phyloP scores from a whole-genome alignment of 768 basidiomycete species.

The Kwoniella heveanensis region DNA sequence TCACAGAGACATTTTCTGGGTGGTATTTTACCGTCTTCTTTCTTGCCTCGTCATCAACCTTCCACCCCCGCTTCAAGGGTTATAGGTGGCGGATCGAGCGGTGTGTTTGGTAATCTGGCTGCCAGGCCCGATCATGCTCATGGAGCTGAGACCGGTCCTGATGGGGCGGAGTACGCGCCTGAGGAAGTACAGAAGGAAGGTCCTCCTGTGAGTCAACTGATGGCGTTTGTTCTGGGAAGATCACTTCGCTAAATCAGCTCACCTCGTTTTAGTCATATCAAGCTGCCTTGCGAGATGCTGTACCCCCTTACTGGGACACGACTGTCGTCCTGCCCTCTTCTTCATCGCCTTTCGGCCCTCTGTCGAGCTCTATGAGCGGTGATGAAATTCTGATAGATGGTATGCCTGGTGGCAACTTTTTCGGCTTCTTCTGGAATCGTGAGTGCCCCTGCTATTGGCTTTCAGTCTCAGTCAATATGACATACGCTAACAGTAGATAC shows the following conservation, averaged over 20 bases:
- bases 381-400: conserved; percentile 85
- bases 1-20: conserved; percentile 60
- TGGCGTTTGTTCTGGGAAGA: background rate
- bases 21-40: conserved; percentile 43
- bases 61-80: conserved; percentile 25
- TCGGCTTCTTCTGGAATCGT: conserved; percentile 55
- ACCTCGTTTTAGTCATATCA: conserved; percentile 68
- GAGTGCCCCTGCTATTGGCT: conserved; percentile 20
- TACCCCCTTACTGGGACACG: conserved; percentile 96
- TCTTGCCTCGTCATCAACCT: conserved; percentile 29
- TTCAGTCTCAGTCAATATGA: no score
- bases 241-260: background rate
- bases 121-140: conserved; percentile 72
- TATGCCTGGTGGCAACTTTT: conserved; percentile 74
- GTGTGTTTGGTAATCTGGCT: conserved; percentile 90
- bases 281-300: conserved; percentile 82
- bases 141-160: conserved; percentile 28
- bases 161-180: conserved; percentile 65
- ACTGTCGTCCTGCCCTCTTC: conserved; percentile 76
- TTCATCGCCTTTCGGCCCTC: conserved; percentile 58
- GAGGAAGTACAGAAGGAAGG: conserved; percentile 79
- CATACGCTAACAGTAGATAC: conserved; percentile 48
- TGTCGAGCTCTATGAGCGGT: conserved; percentile 60
- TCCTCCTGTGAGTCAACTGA: conserved; percentile 73
- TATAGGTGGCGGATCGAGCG: conserved; percentile 68